phyloP scores from a whole-genome alignment of 176 grass and related monocot species.

The Themeda triandra region DNA sequence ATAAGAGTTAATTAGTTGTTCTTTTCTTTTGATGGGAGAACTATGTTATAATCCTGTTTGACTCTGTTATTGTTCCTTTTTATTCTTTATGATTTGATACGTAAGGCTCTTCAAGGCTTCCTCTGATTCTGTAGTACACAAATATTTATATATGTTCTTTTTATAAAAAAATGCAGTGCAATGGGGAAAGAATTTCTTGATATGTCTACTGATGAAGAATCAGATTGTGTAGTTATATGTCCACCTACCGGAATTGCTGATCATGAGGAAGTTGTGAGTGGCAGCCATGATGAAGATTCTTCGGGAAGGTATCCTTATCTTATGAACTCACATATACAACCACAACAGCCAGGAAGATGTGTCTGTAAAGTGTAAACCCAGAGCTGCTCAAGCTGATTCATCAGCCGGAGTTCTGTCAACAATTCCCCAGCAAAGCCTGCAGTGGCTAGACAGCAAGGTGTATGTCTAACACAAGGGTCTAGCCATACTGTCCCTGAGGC shows the following conservation, averaged over 20 bases:
- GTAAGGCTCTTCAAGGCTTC: neutral
- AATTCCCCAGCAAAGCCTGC: conserved; percentile 47
- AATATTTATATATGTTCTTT: conserved; percentile 37
- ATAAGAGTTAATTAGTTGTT: no score
- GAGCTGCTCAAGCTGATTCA: conserved; percentile 12
- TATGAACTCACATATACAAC: conserved; percentile 37
- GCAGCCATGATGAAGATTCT: conserved; percentile 56
- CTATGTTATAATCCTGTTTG: conserved; percentile 25
- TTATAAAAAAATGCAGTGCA: conserved; percentile 32
- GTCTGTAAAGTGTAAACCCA: conserved; percentile 29
- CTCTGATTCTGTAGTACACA: neutral
- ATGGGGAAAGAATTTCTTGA: conserved; percentile 51
- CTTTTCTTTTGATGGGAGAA: neutral
- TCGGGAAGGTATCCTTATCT: conserved; percentile 23
- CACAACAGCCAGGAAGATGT: conserved; percentile 25
- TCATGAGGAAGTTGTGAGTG: conserved; percentile 33
- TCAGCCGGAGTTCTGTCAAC: conserved; percentile 29
- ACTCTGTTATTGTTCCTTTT: conserved; percentile 27
- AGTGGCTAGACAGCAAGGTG: conserved; percentile 38
- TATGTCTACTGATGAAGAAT: conserved; percentile 57
- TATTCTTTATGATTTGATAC: conserved; percentile 20
- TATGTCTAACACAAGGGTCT: no score
- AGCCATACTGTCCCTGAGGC: conserved; percentile 26
- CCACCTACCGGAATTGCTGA: conserved; percentile 38
- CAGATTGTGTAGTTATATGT: conserved; percentile 48